Base-by-base conservation (phyloP, 2,329 filamentous ascomycete species). In the Purpureocillium takamizusanense region DNA sequence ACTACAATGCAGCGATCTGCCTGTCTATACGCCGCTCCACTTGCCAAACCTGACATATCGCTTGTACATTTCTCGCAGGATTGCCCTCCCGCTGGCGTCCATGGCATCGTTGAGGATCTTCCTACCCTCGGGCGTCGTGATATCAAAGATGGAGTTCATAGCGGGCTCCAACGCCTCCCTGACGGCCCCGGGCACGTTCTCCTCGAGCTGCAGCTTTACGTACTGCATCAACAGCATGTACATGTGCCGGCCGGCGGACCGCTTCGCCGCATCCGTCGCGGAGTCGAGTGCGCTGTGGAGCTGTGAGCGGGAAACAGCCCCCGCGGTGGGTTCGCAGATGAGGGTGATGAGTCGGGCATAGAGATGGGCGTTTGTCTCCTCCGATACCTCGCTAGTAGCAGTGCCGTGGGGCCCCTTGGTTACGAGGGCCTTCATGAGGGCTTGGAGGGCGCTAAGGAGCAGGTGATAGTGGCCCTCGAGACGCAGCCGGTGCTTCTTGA, bases 391-490 rank as follows among this genome's bases (percentile, higher is more conserved):
- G 21, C 6, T 25, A 31, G 49, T 46, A 33, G 43, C 16, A 13
- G 48, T 15, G 31, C 50, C 35, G 14, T 43, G 31, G 42, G 41
- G 31, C 46, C 43, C 21, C 40, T 57, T 52, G n/a, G 47, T 46
- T 2, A 60, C 49, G 27, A 80, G 60, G 14, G 81, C 66, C 28
- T 66, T 65, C 16, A 82, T 65, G n/a, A 82, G 69, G 4, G 68
- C 58, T 47, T 78, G 72, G 41, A 82, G 59, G 3, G 67, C 58
- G 28, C 66, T 57, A 34, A 78, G 57, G 5, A 81, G 62, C 33
- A 81, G 59, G 49, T 79, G 77, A 48, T 77, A 76, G 44, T 78
- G 77, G 2, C 76, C 76, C 47, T 79, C 71, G 2, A 82, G 62
- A 9, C 78, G 74, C 32, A 76, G 63, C 4, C 78, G 65, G 53